Conservation (phyloP, 345 rosid genomes). For the Noccaea caerulescens region DNA sequence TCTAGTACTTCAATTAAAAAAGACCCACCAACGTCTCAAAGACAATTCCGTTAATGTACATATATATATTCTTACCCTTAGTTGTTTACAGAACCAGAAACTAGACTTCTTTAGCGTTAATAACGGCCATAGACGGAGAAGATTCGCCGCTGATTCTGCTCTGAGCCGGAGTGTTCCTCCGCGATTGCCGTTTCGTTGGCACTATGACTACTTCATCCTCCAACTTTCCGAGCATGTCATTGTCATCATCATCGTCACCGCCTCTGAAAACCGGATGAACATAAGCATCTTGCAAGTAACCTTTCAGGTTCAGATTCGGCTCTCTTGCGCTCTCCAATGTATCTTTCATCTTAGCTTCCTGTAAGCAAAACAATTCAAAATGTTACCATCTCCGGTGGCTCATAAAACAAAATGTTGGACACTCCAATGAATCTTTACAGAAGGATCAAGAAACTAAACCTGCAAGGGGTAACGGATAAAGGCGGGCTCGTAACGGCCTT, state of each 20-base stretch:
- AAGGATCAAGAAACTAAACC: constrained; percentile 50
- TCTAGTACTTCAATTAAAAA: too few relatives aligned
- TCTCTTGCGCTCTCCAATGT: constrained; percentile 81
- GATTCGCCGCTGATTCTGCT: constrained; percentile 55
- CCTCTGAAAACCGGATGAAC: constrained; percentile 74
- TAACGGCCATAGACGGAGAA: constrained; percentile 41
- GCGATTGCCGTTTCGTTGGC: constrained; percentile 69
- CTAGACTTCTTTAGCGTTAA: constrained; percentile 40
- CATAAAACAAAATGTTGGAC: background rate
- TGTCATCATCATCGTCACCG: constrained; percentile 47
- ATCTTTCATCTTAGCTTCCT: constrained; percentile 98
- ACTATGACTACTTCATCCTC: constrained; percentile 65
- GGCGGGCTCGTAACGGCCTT: constrained; percentile 81
- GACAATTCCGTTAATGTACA: too few relatives aligned
- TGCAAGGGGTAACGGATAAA: constrained; percentile 72
- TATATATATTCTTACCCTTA: too few relatives aligned
- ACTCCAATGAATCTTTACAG: background rate
- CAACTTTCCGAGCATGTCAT: constrained; percentile 31
- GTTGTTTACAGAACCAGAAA: background rate
- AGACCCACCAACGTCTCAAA: too few relatives aligned
- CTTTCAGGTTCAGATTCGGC: constrained; percentile 70
- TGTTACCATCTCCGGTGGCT: background rate
- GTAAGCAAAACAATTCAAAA: background rate
- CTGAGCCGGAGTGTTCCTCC: constrained; percentile 60
- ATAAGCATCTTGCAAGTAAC: constrained; percentile 76